A percentile compares a stretch with the other conserved stretches of the same genome.
phyloP scores from a whole-genome alignment of 805 yeast genomes.

The Isabelozyma pseudorhagii region DNA sequence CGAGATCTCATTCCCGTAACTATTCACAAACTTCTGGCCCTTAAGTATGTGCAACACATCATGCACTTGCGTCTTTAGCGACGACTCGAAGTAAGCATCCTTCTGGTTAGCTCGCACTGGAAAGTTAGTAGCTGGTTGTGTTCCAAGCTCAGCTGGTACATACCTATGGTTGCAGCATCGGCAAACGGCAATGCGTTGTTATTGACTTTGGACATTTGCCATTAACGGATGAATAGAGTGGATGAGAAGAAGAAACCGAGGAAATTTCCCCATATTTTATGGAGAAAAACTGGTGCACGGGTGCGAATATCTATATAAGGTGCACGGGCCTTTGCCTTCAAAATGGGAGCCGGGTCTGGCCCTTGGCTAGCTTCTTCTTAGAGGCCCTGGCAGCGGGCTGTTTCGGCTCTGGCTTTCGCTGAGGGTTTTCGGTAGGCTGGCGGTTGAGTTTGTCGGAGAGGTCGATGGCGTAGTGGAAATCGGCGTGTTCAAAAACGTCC shows the following conservation, averaged over 20 bases:
- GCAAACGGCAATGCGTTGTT: constrained; percentile 56
- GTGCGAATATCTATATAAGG: not conserved
- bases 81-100: constrained; percentile 67
- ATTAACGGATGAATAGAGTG: not conserved
- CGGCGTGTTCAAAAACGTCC: constrained; percentile 48
- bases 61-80: constrained; percentile 51
- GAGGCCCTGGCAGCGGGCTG: not conserved
- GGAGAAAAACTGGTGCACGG: not conserved
- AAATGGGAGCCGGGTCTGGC: not conserved
- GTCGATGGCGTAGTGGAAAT: constrained; percentile 51
- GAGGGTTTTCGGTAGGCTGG: not conserved
- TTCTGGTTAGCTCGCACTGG: constrained; percentile 85
- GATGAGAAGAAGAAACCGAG: not conserved
- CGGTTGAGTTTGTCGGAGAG: constrained; percentile 42
- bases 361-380: not conserved
- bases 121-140: constrained; percentile 18
- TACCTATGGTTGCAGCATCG: constrained; percentile 82
- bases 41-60: constrained; percentile 53
- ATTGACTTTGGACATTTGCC: not conserved
- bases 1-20: constrained; percentile 59
- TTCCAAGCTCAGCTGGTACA: constrained; percentile 17
- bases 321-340: not conserved
- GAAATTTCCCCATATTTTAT: not conserved
- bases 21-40: constrained; percentile 64
- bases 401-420: not conserved